Percentiles rank a stretch among this genome's conserved stretches.
Conservation (phyloP, 768 basidiomycete genomes). For the Calocera cornea region DNA sequence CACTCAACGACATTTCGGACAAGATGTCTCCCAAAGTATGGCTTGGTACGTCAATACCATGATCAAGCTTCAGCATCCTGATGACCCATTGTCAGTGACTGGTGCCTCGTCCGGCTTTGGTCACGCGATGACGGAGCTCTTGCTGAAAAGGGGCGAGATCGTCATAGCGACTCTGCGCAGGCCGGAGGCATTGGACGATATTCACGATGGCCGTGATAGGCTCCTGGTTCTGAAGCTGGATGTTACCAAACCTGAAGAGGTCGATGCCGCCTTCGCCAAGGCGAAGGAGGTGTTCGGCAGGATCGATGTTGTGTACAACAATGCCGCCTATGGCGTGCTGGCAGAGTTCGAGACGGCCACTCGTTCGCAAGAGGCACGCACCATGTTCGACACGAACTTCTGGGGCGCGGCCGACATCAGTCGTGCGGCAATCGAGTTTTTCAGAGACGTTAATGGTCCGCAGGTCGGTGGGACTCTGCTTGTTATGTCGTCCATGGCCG, state of each 20-base stretch:
- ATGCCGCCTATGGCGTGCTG: conserved; percentile 26
- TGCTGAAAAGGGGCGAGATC: conserved; percentile 7
- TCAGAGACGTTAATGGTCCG: neutral
- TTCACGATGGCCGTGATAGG: neutral
- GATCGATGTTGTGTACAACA: conserved; percentile 36
- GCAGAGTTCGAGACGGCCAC: conserved; percentile 30
- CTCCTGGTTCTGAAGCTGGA: conserved; percentile 32
- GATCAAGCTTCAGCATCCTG: neutral
- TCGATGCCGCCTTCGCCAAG: conserved; percentile 26
- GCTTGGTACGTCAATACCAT: neutral
- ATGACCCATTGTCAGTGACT: neutral
- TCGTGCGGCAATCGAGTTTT: conserved; percentile 15
- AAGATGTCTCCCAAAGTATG: neutral
- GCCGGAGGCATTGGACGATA: conserved; percentile 5
- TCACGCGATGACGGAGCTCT: conserved; percentile 2
- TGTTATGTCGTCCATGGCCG: neutral
- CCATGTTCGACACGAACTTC: conserved; percentile 30
- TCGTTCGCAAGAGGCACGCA: conserved; percentile 22
- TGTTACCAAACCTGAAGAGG: conserved; percentile 25
- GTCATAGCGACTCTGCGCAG: conserved; percentile 10
- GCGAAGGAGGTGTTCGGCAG: conserved; percentile 29
- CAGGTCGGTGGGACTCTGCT: conserved; percentile 4
- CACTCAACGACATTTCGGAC: too few species aligned
- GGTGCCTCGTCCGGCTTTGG: conserved; percentile 9
- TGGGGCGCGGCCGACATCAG: conserved; percentile 28